These are phyloP conservation scores for Blepharisma stoltei DNA, from an alignment of 73 alveolate genomes.

Conservation along the genomic window DNA sequence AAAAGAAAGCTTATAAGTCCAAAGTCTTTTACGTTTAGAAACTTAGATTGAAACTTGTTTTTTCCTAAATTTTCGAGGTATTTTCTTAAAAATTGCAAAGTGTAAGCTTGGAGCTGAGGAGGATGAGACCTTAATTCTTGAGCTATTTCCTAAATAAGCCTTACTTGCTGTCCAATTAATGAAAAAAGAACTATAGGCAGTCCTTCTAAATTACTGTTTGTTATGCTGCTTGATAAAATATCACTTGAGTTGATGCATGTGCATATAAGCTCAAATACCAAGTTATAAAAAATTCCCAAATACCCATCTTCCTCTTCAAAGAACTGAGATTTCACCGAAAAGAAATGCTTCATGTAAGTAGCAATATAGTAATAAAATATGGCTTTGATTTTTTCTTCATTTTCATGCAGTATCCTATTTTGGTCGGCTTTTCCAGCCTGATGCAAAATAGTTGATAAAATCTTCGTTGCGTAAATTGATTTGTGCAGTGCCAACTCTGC, in stretches of 20 bases:
- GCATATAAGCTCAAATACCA: background rate
- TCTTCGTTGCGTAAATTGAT: too few relatives aligned
- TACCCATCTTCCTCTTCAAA: conserved; percentile 17
- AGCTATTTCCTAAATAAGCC: background rate
- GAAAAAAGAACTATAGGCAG: background rate
- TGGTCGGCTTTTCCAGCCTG: too few relatives aligned
- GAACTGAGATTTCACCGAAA: background rate
- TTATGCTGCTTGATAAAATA: too few relatives aligned
- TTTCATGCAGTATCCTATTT: background rate
- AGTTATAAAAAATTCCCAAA: background rate
- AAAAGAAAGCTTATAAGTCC: background rate
- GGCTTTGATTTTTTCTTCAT: background rate
- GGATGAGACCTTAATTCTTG: background rate
- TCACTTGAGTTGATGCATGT: too few relatives aligned
- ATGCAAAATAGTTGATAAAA: too few relatives aligned
- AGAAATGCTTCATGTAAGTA: background rate
- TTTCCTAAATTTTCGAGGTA: background rate
- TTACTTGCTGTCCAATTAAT: background rate
- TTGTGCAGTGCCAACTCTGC: too few relatives aligned
- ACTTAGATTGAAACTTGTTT: background rate
- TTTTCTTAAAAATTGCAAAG: background rate
- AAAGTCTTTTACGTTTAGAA: background rate
- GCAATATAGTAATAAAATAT: background rate
- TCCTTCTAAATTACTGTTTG: conserved; percentile 1
- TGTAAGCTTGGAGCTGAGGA: conserved; percentile 10